Conservation (phyloP, 2,329 filamentous ascomycete species). For the Clonostachys chloroleuca region DNA sequence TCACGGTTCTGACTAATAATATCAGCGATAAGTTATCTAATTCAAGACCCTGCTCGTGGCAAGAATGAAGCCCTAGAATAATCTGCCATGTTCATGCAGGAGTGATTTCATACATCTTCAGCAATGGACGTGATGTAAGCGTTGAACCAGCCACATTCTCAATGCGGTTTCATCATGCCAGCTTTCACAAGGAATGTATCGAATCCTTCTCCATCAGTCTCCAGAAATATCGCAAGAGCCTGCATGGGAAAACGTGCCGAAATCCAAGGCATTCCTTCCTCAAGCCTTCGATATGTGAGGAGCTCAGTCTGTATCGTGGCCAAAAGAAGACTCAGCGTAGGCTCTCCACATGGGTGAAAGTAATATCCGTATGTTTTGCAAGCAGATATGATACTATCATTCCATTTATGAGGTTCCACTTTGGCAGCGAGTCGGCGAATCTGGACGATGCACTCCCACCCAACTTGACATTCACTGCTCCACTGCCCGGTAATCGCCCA, state of each 20-base stretch:
- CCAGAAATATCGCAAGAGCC: neutral
- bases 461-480: neutral
- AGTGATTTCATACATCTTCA: no score
- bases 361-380: no score
- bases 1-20: no score
- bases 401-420: no score
- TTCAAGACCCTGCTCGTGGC: no score
- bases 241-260: neutral
- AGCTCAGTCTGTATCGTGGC: neutral
- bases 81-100: no score
- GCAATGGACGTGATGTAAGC: no score
- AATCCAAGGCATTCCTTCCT: neutral
- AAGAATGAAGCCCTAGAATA: no score
- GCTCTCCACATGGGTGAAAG: no score
- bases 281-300: neutral
- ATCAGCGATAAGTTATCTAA: no score
- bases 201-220: neutral
- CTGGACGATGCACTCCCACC: neutral
- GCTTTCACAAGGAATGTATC: neutral
- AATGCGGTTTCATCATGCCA: neutral
- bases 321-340: neutral
- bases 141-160: neutral
- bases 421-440: neutral
- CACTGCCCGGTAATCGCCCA: no score
- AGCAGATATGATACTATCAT: no score